A percentile compares a stretch with the other conserved stretches of the same genome.
phyloP scores from a whole-genome alignment of 2,329 filamentous ascomycete genomes.

The Penicillium griseofulvum region DNA sequence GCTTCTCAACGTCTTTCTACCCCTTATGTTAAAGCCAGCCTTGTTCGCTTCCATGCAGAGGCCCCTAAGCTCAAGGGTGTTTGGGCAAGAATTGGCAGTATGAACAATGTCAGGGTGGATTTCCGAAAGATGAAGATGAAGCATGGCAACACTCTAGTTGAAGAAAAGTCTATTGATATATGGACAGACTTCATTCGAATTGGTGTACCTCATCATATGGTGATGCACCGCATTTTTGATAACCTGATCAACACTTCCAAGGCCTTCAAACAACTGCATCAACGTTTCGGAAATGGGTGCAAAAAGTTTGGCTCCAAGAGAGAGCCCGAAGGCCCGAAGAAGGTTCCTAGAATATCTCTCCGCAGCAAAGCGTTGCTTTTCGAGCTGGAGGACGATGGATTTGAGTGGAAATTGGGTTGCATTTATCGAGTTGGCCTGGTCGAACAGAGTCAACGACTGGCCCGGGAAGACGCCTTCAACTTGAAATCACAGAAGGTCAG shows the following conservation, averaged over 20 bases:
- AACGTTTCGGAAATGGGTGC: conserved; percentile 82
- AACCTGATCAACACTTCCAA: conserved; percentile 88
- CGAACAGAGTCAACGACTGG: conserved; percentile 86
- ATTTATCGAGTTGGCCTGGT: conserved; percentile 87
- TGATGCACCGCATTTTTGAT: conserved; percentile 88
- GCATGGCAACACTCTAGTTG: conserved; percentile 57
- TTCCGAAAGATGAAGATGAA: conserved; percentile 74
- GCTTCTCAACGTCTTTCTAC: conserved; percentile 84
- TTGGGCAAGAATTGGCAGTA: conserved; percentile 82
- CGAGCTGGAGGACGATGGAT: conserved; percentile 91
- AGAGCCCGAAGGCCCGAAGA: conserved; percentile 78
- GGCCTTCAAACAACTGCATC: conserved; percentile 83
- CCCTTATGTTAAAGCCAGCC: conserved; percentile 73
- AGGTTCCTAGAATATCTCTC: conserved; percentile 80
- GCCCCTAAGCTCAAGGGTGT: conserved; percentile 76
- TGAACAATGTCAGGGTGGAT: conserved; percentile 78
- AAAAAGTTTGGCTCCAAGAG: conserved; percentile 88
- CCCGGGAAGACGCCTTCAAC: conserved; percentile 83
- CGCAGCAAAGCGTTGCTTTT: conserved; percentile 80
- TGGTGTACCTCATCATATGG: conserved; percentile 85
- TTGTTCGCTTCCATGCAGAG: conserved; percentile 82
- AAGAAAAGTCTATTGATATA: conserved; percentile 81
- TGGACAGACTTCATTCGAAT: conserved; percentile 81
- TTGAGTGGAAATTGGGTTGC: conserved; percentile 94
- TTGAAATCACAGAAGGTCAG: conserved; percentile 82